Evolutionary conservation across 768 basidiomycete genomes (phyloP).

Genomic region (Panellus pusillus): DNA sequence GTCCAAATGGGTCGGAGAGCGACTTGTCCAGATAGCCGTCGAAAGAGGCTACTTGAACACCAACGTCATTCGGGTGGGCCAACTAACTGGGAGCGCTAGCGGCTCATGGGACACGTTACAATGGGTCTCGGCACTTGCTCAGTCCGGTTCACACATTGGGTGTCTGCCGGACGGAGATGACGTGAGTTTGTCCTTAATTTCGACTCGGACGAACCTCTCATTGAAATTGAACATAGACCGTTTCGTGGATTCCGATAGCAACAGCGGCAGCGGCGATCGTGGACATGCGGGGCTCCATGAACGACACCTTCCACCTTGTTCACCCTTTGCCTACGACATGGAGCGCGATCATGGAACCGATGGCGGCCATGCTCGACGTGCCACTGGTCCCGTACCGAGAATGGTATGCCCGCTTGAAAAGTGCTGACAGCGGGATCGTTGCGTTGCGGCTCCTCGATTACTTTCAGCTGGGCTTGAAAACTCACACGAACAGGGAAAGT

Average conservation of each 20-base stretch:
- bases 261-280: constrained; percentile 30
- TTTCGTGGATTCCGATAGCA: constrained; percentile 11
- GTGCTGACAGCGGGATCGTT: not conserved
- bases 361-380: constrained; percentile 25
- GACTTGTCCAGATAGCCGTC: constrained; percentile 1
- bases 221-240: not conserved
- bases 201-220: not conserved
- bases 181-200: not conserved
- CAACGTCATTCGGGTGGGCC: constrained; percentile 10
- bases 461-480: not conserved
- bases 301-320: constrained; percentile 27
- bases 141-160: not conserved
- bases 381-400: constrained; percentile 32
- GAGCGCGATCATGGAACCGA: constrained; percentile 15
- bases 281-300: constrained; percentile 24
- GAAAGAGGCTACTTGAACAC: not conserved
- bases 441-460: not conserved
- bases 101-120: constrained; percentile 6
- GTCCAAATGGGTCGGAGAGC: constrained; percentile 33
- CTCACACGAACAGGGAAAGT: not conserved
- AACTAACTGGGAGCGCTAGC: not conserved
- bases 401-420: constrained; percentile 30
- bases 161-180: constrained; percentile 9
- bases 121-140: constrained; percentile 6
- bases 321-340: constrained; percentile 32